A percentile compares a stretch with the other conserved stretches of the same genome.
Conservation (phyloP, 2,329 filamentous ascomycete species). For the Pyrenochaeta sp. region DNA sequence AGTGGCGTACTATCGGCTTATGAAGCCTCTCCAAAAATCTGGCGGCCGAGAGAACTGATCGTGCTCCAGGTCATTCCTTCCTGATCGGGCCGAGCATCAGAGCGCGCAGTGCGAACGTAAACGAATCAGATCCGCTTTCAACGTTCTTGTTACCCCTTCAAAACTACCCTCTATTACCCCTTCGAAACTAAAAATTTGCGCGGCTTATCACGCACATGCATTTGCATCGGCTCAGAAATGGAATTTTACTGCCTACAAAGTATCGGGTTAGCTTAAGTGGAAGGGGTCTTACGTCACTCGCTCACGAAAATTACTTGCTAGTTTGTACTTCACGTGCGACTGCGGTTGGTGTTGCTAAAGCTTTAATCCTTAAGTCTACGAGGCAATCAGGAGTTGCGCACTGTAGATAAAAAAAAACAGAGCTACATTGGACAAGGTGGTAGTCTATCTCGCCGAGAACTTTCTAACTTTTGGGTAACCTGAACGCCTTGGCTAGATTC, state of each 20-base stretch:
- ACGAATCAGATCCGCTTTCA: conserved; percentile 21
- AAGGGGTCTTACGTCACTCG: not conserved
- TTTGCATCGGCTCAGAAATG: not conserved
- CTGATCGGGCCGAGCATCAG: conserved; percentile 24
- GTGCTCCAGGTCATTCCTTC: conserved; percentile 12
- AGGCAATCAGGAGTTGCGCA: too few species aligned
- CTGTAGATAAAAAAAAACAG: not conserved
- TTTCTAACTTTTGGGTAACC: not conserved
- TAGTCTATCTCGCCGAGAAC: not conserved
- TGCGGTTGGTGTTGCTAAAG: not conserved
- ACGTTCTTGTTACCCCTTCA: conserved; percentile 40
- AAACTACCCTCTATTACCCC: conserved; percentile 47
- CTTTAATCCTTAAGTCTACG: too few species aligned
- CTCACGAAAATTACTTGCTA: not conserved
- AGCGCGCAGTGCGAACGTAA: conserved; percentile 1
- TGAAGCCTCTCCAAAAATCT: not conserved
- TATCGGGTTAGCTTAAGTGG: too few species aligned
- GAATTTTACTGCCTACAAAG: not conserved
- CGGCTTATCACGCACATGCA: not conserved
- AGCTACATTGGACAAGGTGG: not conserved
- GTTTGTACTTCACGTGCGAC: not conserved
- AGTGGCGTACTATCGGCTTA: conserved; percentile 1
- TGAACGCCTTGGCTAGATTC: not conserved
- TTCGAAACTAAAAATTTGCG: conserved; percentile 48
- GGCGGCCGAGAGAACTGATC: conserved; percentile 3